Conservation (phyloP, 257 asterid genomes). For the Solanum tarijense region DNA sequence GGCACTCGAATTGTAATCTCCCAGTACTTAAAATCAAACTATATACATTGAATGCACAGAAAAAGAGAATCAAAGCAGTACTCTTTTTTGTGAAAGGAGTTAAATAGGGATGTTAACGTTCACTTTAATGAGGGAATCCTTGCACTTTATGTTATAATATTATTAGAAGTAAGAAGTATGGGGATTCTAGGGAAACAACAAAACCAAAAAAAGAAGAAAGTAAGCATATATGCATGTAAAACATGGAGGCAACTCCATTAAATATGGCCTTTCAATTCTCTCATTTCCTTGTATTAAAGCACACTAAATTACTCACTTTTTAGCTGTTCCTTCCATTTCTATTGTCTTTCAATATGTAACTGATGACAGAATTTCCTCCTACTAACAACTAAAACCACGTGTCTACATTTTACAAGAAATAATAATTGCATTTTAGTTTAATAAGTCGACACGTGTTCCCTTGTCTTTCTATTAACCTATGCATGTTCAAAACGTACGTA, state of each 20-base stretch:
- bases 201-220: not conserved
- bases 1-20: not conserved
- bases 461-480: slow-evolving; percentile 25
- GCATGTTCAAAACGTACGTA: slow-evolving; percentile 38
- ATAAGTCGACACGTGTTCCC: slow-evolving; percentile 22
- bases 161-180: not conserved
- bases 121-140: not conserved
- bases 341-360: not conserved
- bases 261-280: not conserved
- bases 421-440: not conserved
- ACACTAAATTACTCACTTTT: not conserved
- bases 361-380: not conserved
- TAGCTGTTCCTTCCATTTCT: not conserved
- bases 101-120: not conserved
- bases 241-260: not conserved
- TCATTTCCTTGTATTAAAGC: not conserved
- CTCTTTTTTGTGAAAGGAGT: not conserved
- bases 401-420: not conserved
- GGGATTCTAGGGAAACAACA: not conserved
- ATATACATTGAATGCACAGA: not conserved
- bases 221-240: not conserved
- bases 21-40: not conserved
- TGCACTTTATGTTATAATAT: not conserved
- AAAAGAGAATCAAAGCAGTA: not conserved
- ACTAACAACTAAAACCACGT: not conserved